Conservation (phyloP, 805 yeast species). For the Zygotorulaspora sp. region DNA sequence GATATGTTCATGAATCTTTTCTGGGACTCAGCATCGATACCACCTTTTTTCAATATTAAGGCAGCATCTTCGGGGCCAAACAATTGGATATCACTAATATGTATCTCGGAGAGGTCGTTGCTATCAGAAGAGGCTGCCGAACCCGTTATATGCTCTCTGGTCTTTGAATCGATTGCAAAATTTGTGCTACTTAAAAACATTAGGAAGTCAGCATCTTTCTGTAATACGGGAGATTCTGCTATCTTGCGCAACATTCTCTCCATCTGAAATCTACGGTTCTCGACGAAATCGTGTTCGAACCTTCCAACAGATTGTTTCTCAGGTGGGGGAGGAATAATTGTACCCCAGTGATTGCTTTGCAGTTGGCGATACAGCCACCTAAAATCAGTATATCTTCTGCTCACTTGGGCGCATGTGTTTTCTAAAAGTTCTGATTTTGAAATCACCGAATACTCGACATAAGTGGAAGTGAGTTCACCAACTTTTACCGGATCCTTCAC, state of each 20-base stretch:
- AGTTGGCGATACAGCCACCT: conserved; percentile 91
- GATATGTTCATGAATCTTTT: conserved; percentile 62
- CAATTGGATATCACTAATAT: conserved; percentile 32
- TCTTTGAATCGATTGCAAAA: conserved; percentile 63
- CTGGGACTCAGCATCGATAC: conserved; percentile 49
- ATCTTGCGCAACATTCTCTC: conserved; percentile 81
- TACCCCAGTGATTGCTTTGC: conserved; percentile 82
- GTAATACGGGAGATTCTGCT: conserved; percentile 50
- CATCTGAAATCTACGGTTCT: conserved; percentile 74
- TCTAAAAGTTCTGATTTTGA: conserved; percentile 45
- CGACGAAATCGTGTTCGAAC: conserved; percentile 85
- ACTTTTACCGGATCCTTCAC: conserved; percentile 91
- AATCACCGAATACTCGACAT: conserved; percentile 78
- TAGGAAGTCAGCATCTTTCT: conserved; percentile 68
- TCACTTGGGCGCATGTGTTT: conserved; percentile 50
- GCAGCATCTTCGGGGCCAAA: conserved; percentile 35
- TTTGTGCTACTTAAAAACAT: conserved; percentile 73
- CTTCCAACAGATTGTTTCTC: conserved; percentile 91
- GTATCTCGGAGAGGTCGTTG: conserved; percentile 37
- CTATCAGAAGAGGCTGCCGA: conserved; percentile 45
- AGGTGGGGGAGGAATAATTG: conserved; percentile 91
- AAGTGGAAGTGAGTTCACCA: conserved; percentile 84
- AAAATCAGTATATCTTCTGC: conserved; percentile 86
- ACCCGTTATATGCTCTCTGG: conserved; percentile 59
- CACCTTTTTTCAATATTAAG: conserved; percentile 26